Conservation (phyloP, 352 stramenopile genomes). For the Globisporangium parvum region DNA sequence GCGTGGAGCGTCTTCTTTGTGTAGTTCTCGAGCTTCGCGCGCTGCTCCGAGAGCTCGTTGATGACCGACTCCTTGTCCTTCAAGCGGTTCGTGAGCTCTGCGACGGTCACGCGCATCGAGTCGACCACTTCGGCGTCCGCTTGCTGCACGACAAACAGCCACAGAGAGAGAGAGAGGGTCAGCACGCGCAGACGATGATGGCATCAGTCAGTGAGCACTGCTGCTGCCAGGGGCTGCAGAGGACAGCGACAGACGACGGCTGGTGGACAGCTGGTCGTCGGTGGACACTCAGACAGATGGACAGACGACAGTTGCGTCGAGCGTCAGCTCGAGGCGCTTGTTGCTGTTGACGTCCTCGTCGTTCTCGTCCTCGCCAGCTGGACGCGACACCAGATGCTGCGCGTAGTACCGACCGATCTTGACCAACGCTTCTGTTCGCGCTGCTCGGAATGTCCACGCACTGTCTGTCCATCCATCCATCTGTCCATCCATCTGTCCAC, state of each 20-base stretch:
- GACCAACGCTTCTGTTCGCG: background rate
- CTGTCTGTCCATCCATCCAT: background rate
- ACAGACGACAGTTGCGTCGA: background rate
- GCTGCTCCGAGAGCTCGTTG: constrained; percentile 83
- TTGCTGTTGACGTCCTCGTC: background rate
- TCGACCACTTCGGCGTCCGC: constrained; percentile 58
- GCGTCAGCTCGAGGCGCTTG: background rate
- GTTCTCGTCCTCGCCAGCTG: background rate
- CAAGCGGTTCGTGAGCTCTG: constrained; percentile 75
- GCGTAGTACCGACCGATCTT: no score
- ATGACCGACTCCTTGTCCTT: constrained; percentile 88
- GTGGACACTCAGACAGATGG: background rate
- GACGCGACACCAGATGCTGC: no score
- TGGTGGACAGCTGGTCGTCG: background rate
- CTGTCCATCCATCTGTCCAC: background rate
- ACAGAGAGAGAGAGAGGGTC: background rate
- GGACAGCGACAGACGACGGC: background rate
- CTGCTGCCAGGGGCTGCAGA: background rate
- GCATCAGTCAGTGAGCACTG: background rate
- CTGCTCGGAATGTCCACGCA: background rate
- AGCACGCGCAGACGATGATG: background rate
- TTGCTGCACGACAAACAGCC: constrained; percentile 21
- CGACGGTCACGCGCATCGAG: constrained; percentile 73
- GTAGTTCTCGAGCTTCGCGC: constrained; percentile 86
- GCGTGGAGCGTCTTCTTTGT: constrained; percentile 88